These are phyloP conservation scores for Pseudogymnoascus sp. DNA, from an alignment of 2,329 filamentous ascomycete genomes.

Conservation along the genomic window DNA sequence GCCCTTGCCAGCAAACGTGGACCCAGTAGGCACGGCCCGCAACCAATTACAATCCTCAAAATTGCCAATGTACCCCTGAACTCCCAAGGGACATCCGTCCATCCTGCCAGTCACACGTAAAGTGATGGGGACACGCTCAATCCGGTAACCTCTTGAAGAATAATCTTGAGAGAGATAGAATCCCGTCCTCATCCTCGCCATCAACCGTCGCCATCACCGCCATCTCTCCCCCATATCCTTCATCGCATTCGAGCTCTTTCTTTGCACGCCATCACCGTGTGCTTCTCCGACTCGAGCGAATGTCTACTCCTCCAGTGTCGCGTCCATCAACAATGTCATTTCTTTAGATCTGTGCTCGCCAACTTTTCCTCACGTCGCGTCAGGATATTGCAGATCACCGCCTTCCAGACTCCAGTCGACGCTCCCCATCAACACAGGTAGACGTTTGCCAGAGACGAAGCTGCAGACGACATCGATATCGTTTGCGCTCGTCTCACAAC, in stretches of 20 bases:
- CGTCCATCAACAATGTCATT: constrained; percentile 22
- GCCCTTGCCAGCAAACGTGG: not conserved
- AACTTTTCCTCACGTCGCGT: constrained; percentile 13
- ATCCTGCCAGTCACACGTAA: constrained; percentile 5
- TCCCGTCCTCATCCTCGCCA: not conserved
- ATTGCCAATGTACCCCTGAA: constrained; percentile 1
- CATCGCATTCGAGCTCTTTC: not conserved
- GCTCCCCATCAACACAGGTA: constrained; percentile 12
- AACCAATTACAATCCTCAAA: not conserved
- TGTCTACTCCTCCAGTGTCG: constrained; percentile 18
- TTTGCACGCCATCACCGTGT: constrained; percentile 16
- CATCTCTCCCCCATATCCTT: not conserved
- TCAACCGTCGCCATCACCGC: not conserved
- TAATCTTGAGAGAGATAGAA: not conserved
- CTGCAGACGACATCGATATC: constrained; percentile 48
- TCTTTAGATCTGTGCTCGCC: constrained; percentile 18
- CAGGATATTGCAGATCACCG: constrained; percentile 3
- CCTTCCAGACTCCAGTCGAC: constrained; percentile 4
- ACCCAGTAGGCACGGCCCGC: not conserved
- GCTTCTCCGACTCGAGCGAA: constrained; percentile 21
- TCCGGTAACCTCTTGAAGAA: not conserved
- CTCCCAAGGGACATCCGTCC: not conserved
- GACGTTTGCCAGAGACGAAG: constrained; percentile 33
- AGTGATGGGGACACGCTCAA: constrained; percentile 3
- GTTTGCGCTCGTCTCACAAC: constrained; percentile 57